Conservation (phyloP, 768 basidiomycete genomes). For the Rhodotorula diobovata region DNA sequence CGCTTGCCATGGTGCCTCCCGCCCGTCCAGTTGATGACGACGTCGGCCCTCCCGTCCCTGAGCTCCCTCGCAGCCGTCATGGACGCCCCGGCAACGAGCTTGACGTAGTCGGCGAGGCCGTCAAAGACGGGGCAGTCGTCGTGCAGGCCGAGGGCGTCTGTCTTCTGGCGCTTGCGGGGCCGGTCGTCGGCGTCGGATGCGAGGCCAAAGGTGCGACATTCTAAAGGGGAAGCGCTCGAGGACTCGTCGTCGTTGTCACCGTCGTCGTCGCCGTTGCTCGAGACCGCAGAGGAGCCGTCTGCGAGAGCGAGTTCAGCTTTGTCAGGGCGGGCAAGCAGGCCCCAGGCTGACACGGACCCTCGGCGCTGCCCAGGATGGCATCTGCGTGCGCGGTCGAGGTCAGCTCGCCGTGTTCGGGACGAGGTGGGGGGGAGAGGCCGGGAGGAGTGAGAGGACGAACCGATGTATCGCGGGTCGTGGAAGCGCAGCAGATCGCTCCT, state of each 20-base stretch:
- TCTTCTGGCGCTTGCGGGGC: slow-evolving; percentile 54
- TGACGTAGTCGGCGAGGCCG: slow-evolving; percentile 64
- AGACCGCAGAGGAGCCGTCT: not conserved
- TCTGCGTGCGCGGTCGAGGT: not conserved
- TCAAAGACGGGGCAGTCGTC: slow-evolving; percentile 81
- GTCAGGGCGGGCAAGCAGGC: no score
- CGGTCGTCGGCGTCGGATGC: not conserved
- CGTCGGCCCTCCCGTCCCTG: slow-evolving; percentile 53
- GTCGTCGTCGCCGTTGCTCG: no score
- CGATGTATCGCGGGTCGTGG: slow-evolving; percentile 68
- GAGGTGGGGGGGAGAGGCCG: not conserved
- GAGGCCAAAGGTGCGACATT: slow-evolving; percentile 7
- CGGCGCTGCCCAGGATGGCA: not conserved
- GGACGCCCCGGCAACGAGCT: slow-evolving; percentile 68
- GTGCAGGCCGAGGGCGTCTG: slow-evolving; percentile 14
- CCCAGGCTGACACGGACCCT: not conserved
- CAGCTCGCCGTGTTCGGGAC: not conserved
- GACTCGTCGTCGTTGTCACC: slow-evolving; percentile 1
- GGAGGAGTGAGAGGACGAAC: slow-evolving; percentile 42
- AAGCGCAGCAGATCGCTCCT: slow-evolving; percentile 61
- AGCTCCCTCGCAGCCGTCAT: slow-evolving; percentile 67
- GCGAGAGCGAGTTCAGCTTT: no score
- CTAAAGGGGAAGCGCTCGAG: no score
- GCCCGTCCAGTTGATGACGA: slow-evolving; percentile 86
- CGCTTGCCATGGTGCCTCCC: slow-evolving; percentile 80